Percentiles rank a stretch among this genome's conserved stretches.
Conservation (phyloP, 2,329 filamentous ascomycete genomes). For the Aspergillus latus region DNA sequence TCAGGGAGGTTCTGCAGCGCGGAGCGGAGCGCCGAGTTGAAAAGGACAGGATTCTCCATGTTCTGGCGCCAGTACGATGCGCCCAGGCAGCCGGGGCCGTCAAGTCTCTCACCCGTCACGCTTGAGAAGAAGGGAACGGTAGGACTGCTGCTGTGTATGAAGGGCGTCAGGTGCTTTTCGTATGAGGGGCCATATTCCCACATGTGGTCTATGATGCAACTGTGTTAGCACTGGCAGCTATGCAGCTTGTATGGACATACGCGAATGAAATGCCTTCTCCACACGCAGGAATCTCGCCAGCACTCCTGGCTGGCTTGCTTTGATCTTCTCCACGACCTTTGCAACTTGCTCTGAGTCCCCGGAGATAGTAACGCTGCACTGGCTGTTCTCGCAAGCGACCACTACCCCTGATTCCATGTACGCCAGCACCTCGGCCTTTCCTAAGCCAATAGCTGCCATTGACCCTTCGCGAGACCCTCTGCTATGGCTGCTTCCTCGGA, state of each 20-base stretch:
- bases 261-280: slow-evolving; percentile 8
- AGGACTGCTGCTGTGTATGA: neutral
- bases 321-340: neutral
- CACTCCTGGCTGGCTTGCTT: neutral
- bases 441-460: slow-evolving; percentile 8
- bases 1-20: neutral
- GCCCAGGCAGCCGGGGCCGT: neutral
- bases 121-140: neutral
- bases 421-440: neutral
- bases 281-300: slow-evolving; percentile 15
- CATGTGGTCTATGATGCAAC: neutral
- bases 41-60: slow-evolving; percentile 2
- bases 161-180: too few species aligned
- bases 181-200: neutral
- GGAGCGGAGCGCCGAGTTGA: neutral
- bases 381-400: slow-evolving; percentile 11
- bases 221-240: slow-evolving; percentile 16
- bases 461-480: neutral
- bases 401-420: neutral
- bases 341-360: neutral
- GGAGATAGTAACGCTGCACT: neutral
- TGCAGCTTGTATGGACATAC: slow-evolving; percentile 16
- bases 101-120: neutral
- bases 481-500: slow-evolving; percentile 1
- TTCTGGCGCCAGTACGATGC: slow-evolving; percentile 4